phyloP scores from a whole-genome alignment of 192 early-diverging fungal species.

The Coemansia sp. region DNA sequence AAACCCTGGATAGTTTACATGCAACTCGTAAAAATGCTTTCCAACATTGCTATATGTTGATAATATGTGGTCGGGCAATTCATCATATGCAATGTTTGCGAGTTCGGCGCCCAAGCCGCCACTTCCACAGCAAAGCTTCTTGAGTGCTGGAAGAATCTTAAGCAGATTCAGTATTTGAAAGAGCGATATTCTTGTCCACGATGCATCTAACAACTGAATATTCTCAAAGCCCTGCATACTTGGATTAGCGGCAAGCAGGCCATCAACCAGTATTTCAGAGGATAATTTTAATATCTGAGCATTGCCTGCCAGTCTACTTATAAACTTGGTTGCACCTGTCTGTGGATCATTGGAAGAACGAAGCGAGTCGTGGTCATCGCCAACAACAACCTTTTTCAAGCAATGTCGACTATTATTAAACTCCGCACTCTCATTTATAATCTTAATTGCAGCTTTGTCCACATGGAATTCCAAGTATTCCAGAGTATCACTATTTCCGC shows the following conservation, averaged over 20 bases:
- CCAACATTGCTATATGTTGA: background rate
- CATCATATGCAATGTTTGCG: background rate
- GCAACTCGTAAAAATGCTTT: background rate
- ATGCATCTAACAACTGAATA: background rate
- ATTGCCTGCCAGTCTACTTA: background rate
- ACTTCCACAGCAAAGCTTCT: background rate
- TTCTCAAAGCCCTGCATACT: background rate
- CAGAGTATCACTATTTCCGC: constrained; percentile 5
- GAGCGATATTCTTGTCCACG: background rate
- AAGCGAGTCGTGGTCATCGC: background rate
- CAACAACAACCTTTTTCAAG: background rate
- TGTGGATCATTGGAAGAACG: background rate
- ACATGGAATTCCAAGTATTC: background rate
- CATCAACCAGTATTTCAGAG: too few relatives aligned
- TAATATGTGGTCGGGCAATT: background rate
- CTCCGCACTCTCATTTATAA: background rate
- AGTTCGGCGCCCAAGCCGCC: background rate
- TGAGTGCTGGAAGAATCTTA: background rate
- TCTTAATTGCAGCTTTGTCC: background rate
- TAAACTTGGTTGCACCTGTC: background rate
- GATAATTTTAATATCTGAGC: background rate
- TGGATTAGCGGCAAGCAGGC: background rate
- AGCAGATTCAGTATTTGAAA: background rate
- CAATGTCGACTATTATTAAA: background rate
- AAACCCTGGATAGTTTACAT: background rate